These are phyloP conservation scores for Albifimbria verrucaria DNA, from an alignment of 2,329 filamentous ascomycete species.

Conservation along the genomic window DNA sequence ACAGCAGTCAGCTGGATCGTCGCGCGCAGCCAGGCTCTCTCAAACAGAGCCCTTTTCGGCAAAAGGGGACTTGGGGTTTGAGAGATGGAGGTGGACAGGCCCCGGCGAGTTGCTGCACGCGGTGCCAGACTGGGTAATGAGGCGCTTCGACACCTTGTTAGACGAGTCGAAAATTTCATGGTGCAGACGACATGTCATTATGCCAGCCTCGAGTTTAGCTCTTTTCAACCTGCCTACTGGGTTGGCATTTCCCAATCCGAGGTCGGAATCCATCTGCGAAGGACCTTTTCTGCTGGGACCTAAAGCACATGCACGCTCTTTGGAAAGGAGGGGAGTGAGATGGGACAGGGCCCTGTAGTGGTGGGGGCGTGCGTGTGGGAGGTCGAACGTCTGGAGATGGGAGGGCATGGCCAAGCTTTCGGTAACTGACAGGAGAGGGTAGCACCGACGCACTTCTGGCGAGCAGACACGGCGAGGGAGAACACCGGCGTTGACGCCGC, in stretches of 20 bases:
- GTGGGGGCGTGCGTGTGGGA: neutral
- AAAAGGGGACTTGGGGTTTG: no score
- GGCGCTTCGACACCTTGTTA: neutral
- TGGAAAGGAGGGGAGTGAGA: neutral
- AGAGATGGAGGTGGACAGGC: no score
- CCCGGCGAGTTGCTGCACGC: neutral
- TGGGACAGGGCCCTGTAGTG: neutral
- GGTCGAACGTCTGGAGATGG: no score
- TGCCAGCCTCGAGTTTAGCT: neutral
- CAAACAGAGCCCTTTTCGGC: no score
- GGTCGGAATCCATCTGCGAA: neutral
- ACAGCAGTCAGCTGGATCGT: neutral
- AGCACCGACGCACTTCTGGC: neutral
- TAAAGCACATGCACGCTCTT: no score
- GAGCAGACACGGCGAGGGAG: no score
- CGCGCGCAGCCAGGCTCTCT: neutral
- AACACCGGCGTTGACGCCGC: neutral
- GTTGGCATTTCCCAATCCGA: neutral
- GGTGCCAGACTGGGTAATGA: neutral
- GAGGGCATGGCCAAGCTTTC: neutral
- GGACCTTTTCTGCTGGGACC: no score
- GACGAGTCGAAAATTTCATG: conserved; percentile 1
- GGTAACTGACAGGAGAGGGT: neutral
- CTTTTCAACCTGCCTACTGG: neutral
- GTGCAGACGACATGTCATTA: conserved; percentile 1